Base-by-base conservation (phyloP, 2,329 filamentous ascomycete genomes). In the Fusarium miscanthi region DNA sequence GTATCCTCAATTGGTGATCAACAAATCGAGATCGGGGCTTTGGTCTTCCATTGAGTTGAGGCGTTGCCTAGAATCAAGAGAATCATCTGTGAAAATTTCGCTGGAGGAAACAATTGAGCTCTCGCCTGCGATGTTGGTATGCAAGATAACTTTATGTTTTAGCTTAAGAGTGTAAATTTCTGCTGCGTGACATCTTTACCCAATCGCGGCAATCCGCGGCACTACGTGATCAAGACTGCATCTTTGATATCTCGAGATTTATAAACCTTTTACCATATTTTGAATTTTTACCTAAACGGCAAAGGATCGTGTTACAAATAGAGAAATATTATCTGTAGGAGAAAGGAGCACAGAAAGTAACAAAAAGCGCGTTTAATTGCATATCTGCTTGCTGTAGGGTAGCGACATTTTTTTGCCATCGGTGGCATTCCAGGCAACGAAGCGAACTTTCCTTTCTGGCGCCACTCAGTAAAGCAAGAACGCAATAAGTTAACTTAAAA, bases 11-110 rank as follows among this genome's bases (percentile, higher is more conserved):
- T 14, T 48, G 30, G 16, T 11, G 19, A 27, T 10, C 30, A 35
- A 2, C 6, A 8, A 13, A 30, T 14, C 10, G 8, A 23, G 38
- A 25, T 33, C 23, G n/a, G 8, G 8, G 8, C 4, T 2, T 12
- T 30, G 5, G 2, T 16, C 8, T 14, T 1, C 0, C 3, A 6
- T 17, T 11, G 3, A 2, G 13, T 8, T 5, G 21, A n/a, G 1
- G 0, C 11, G 11, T 17, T 5, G 0, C 6, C 13, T 2, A 25
- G 48, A 27, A 16, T 13, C 6, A 17, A 0, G 2, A 16, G 11
- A 2, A 21, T 2, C 0, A 11, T 23, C 8, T 5, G 8, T 2
- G 1, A 35, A 17, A 57, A 2, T 13, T 35, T 1, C 27, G 7
- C 6, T 8, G 2, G 0, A 8, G 31, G 16, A 7, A 16, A 7